Percentiles rank a stretch among this genome's conserved stretches.
Evolutionary conservation across 768 basidiomycete species (phyloP).

Genomic region (Tremella mesenterica): DNA sequence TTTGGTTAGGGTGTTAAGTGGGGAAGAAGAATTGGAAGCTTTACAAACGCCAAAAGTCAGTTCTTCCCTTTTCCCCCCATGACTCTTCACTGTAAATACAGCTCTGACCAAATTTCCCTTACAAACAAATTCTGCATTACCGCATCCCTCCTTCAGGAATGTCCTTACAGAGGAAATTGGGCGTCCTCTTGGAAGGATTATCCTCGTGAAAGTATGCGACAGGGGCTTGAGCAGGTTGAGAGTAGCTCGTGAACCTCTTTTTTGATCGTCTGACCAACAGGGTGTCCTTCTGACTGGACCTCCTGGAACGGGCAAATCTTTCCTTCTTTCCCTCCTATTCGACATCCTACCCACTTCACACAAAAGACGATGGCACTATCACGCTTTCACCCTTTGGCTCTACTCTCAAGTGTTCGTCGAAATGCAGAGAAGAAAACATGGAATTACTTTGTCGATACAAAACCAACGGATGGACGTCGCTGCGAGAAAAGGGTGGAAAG

Average conservation of each 20-base stretch:
- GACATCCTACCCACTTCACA: constrained; percentile 51
- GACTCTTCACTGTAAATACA: no score
- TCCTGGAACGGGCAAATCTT: constrained; percentile 52
- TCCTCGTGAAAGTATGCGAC: no score
- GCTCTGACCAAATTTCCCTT: no score
- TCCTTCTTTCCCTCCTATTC: constrained; percentile 55
- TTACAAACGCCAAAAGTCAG: constrained; percentile 53
- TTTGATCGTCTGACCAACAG: constrained; percentile 30
- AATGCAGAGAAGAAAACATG: constrained; percentile 43
- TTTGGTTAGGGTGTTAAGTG: constrained; percentile 48
- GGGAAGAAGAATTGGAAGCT: constrained; percentile 52
- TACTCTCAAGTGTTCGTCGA: constrained; percentile 55
- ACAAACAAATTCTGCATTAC: no score
- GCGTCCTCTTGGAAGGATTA: no score
- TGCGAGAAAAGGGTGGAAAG: constrained; percentile 28
- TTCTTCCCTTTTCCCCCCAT: constrained; percentile 11
- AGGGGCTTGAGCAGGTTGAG: no score
- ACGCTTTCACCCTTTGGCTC: constrained; percentile 53
- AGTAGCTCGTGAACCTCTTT: neutral
- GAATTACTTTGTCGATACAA: constrained; percentile 3
- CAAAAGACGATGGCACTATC: constrained; percentile 56
- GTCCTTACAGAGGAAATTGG: no score
- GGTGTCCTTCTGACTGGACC: constrained; percentile 52
- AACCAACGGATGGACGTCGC: constrained; percentile 36
- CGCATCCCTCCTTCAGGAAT: no score